Conservation (phyloP, 2,329 filamentous ascomycete genomes). For the Trichoderma asperellum region DNA sequence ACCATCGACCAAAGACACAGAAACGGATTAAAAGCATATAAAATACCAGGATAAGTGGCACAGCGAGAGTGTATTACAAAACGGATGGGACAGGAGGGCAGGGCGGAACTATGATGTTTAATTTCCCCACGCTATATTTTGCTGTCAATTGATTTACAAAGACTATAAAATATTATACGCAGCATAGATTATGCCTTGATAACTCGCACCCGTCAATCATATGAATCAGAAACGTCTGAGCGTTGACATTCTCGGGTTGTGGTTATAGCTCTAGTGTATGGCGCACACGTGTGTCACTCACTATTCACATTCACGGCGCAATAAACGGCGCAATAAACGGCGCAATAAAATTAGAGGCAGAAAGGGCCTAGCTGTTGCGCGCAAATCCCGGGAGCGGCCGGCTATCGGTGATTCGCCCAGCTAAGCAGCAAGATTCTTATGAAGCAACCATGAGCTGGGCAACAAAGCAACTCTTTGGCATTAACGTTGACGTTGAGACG, state of each 20-base stretch:
- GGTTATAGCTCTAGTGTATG: not conserved
- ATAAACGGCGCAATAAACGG: not conserved
- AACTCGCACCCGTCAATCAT: not conserved
- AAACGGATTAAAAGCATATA: not conserved
- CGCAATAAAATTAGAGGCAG: not conserved
- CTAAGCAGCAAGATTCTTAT: not conserved
- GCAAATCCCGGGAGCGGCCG: not conserved
- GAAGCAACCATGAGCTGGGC: not conserved
- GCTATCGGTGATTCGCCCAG: constrained; percentile 9
- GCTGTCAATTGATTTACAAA: not conserved
- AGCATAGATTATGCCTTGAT: not conserved
- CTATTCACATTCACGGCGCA: not conserved
- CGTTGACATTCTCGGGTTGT: not conserved
- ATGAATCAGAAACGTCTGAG: not conserved
- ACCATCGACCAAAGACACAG: not conserved
- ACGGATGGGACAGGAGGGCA: not conserved
- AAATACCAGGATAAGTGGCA: constrained; percentile 9
- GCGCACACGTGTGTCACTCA: not conserved
- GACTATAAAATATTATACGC: not conserved
- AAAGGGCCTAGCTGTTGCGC: not conserved
- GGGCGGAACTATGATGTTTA: not conserved
- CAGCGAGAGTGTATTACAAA: constrained; percentile 19
- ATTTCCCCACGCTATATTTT: not conserved
- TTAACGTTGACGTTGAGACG: not conserved
- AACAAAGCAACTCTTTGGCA: not conserved